Conservation (phyloP, 371 early-diverging fungal genomes). For the Actinomortierella wolfii region DNA sequence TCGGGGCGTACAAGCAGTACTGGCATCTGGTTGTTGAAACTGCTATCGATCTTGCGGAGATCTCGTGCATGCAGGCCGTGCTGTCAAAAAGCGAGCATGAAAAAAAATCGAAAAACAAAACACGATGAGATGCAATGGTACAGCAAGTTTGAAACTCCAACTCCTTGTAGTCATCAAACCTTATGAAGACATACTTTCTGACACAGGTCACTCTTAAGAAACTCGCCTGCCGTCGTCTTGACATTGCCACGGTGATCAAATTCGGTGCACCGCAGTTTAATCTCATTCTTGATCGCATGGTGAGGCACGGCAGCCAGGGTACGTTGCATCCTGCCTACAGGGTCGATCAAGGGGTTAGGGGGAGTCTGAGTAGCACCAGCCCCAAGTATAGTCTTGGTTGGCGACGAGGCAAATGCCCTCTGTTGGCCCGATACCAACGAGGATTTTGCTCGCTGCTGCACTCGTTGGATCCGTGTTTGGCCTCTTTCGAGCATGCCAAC, state of each 20-base stretch:
- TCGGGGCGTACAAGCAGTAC: slow-evolving; percentile 85
- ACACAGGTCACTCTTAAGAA: slow-evolving; percentile 77
- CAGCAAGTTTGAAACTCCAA: background rate
- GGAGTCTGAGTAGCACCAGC: too few species aligned
- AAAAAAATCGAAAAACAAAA: too few species aligned
- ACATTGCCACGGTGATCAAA: slow-evolving; percentile 75
- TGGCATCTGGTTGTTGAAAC: slow-evolving; percentile 79
- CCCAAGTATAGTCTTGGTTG: too few species aligned
- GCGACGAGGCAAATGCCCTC: too few species aligned
- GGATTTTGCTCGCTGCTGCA: too few species aligned
- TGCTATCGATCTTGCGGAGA: slow-evolving; percentile 80
- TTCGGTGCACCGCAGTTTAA: slow-evolving; percentile 60
- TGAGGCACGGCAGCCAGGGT: slow-evolving; percentile 35
- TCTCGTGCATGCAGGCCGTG: slow-evolving; percentile 79
- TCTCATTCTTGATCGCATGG: slow-evolving; percentile 45
- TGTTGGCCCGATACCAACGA: too few species aligned
- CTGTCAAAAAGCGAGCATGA: slow-evolving; percentile 25
- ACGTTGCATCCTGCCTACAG: slow-evolving; percentile 24
- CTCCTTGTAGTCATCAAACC: background rate
- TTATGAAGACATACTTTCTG: slow-evolving; percentile 44
- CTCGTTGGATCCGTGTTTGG: too few species aligned
- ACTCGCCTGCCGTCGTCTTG: slow-evolving; percentile 75
- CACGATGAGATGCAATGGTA: too few species aligned
- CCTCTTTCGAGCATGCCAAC: too few species aligned
- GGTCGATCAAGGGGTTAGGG: slow-evolving; percentile 5